These are phyloP conservation scores for Nasturtium officinale DNA, from an alignment of 345 rosid species.

Conservation along the genomic window DNA sequence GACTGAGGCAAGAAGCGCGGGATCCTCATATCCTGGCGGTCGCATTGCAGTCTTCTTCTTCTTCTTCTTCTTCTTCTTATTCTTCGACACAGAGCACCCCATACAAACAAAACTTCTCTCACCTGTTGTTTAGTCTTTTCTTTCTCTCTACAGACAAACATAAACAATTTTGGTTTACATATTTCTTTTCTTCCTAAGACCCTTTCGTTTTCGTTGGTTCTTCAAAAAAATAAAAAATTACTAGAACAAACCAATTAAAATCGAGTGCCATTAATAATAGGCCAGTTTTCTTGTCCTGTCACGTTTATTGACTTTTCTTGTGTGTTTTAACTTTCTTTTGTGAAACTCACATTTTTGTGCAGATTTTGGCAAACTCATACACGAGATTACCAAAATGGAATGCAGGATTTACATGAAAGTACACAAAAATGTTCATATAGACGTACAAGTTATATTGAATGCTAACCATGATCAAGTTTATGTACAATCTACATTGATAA, in stretches of 20 bases:
- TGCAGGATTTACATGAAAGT: background rate
- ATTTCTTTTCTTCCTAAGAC: background rate
- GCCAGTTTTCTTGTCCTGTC: background rate
- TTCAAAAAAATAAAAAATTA: no score
- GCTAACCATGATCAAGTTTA: background rate
- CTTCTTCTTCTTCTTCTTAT: conserved; percentile 20
- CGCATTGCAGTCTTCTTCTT: conserved; percentile 33
- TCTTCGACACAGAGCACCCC: conserved; percentile 41
- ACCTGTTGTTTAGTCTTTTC: conserved; percentile 13
- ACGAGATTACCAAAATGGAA: background rate
- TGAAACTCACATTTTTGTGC: background rate
- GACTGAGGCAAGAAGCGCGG: conserved; percentile 38
- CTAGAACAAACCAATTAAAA: conserved; percentile 18
- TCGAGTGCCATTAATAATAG: background rate
- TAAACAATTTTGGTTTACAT: background rate
- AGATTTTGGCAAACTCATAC: background rate
- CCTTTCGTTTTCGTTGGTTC: no score
- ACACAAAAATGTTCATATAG: background rate
- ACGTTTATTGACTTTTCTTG: conserved; percentile 15
- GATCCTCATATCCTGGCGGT: conserved; percentile 42
- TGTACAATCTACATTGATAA: background rate
- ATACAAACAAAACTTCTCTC: conserved; percentile 16
- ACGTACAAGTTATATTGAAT: background rate
- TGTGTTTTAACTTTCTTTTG: background rate
- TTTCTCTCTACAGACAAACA: conserved; percentile 22